Conservation (phyloP, 208 protist genomes). For the Crithidia acanthocephali region DNA sequence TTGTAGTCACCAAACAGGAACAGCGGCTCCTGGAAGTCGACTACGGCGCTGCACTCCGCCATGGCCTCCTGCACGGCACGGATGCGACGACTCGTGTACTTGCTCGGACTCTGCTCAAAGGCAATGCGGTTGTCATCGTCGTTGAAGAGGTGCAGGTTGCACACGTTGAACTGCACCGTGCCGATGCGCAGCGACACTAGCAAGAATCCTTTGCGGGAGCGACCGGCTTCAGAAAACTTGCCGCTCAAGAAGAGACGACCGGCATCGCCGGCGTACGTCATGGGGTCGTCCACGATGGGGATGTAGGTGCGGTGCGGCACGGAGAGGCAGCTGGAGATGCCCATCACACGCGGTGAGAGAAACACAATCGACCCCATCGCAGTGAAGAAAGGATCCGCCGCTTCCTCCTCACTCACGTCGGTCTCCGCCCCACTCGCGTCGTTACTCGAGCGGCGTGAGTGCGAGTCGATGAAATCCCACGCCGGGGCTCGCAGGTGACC, state of each 20-base stretch:
- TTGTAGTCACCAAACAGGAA: constrained; percentile 88
- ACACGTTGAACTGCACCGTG: constrained; percentile 60
- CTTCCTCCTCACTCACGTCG: constrained; percentile 28
- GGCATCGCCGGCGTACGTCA: constrained; percentile 65
- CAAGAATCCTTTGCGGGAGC: constrained; percentile 77
- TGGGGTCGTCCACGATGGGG: constrained; percentile 70
- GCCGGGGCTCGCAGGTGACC: constrained; percentile 3
- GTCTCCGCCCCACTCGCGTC: constrained; percentile 11
- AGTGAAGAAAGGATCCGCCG: constrained; percentile 48
- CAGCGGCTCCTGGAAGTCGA: constrained; percentile 61
- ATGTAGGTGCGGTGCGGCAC: constrained; percentile 85
- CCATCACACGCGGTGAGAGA: constrained; percentile 72
- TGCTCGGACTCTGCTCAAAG: constrained; percentile 46
- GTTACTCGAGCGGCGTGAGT: constrained; percentile 13
- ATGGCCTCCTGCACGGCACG: constrained; percentile 67
- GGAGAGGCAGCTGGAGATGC: constrained; percentile 74
- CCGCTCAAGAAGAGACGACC: constrained; percentile 57
- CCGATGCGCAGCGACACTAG: constrained; percentile 78
- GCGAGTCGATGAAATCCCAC: constrained; percentile 8
- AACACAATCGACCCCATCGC: constrained; percentile 76
- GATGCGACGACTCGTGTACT: constrained; percentile 50
- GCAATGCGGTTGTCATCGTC: constrained; percentile 68
- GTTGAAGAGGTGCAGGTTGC: constrained; percentile 81
- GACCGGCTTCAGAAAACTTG: constrained; percentile 62
- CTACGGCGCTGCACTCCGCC: constrained; percentile 52